Evolutionary conservation across 345 rosid genomes (phyloP), one percentile per base, ranked within the genome.

Genomic region (Salix caprea): DNA sequence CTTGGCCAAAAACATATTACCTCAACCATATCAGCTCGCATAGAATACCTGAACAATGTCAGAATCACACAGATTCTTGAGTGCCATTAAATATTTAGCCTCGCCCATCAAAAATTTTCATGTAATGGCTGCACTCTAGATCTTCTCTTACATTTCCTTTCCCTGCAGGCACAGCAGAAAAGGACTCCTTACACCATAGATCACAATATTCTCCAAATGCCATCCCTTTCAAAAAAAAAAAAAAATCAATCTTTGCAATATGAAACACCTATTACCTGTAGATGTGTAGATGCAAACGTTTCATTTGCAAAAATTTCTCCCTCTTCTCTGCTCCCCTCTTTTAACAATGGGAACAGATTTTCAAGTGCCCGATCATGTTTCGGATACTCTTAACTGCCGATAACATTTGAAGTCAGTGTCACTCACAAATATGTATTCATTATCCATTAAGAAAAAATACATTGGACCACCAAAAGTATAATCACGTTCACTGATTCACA

Each of bases 281-380:
- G 98, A 96, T 58, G 98, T 91, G 98, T 91, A 24, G 98, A 96
- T 74, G 87, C 98, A 77, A 92, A 96, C 76, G 98, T 94, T 88
- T 96, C 98, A 36, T 92, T 92, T 67, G 97, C 99, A 39, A 84
- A 94, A 84, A 91, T 90, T 88, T 92, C 97, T 24, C 99, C 97
- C 88, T 96, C 98, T 86, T 96, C 99, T 96, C 83, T 94, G 98
- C 88, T 92, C 97, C 39, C 99, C 99, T 73, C 97, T 97, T 86
- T 94, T 96, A 58, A 94, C 97, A 36, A 91, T 88, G 37, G 98
- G 99, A 73, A 96, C 98, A 6, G 97, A 91, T 87, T 96, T 96
- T 56, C 94, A 97, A 73, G 98, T 91, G 98, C 46, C 97, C 98
- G 82, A 90, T 93, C 89, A 95, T 74, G 85, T 93, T 93, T 72